phyloP scores from a whole-genome alignment of 495 filamentous ascomycete genomes.

The Xylaria cubensis region DNA sequence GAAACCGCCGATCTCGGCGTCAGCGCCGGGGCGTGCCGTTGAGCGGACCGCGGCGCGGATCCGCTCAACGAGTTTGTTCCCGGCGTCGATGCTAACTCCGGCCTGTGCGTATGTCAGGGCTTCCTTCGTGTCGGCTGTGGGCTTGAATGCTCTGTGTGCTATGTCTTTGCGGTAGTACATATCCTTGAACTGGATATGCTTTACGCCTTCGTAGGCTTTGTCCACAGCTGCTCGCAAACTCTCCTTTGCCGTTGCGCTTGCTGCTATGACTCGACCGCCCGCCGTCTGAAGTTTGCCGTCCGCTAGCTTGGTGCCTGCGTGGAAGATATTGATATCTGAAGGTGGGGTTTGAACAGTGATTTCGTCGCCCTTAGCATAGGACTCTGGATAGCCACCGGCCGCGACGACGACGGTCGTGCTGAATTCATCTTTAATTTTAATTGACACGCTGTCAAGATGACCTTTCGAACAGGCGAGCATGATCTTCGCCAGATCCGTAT shows the following conservation, averaged over 20 bases:
- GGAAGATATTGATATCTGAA: conserved; percentile 77
- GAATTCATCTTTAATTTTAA: conserved; percentile 71
- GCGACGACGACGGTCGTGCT: conserved; percentile 93
- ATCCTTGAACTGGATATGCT: conserved; percentile 79
- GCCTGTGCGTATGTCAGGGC: conserved; percentile 90
- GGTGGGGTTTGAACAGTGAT: conserved; percentile 62
- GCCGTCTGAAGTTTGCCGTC: conserved; percentile 71
- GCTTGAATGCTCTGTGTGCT: conserved; percentile 70
- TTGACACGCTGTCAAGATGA: conserved; percentile 70
- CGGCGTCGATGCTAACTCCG: conserved; percentile 90
- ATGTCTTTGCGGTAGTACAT: conserved; percentile 97
- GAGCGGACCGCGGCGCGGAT: conserved; percentile 85
- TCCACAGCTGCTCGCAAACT: conserved; percentile 78
- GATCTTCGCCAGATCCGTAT: conserved; percentile 88
- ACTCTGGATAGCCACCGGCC: conserved; percentile 91
- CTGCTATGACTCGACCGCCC: conserved; percentile 91
- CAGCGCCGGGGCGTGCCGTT: conserved; percentile 82
- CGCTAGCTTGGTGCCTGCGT: conserved; percentile 81
- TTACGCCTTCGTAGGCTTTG: conserved; percentile 81
- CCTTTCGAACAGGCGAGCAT: conserved; percentile 84
- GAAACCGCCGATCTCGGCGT: conserved; percentile 93
- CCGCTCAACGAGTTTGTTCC: conserved; percentile 85
- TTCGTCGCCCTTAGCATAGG: conserved; percentile 80
- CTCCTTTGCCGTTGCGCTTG: conserved; percentile 75
- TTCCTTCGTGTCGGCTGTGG: conserved; percentile 47